Percentiles rank a stretch among this genome's conserved stretches.
phyloP scores from a whole-genome alignment of 176 grass and related monocot species.

The Puya raimondii region DNA sequence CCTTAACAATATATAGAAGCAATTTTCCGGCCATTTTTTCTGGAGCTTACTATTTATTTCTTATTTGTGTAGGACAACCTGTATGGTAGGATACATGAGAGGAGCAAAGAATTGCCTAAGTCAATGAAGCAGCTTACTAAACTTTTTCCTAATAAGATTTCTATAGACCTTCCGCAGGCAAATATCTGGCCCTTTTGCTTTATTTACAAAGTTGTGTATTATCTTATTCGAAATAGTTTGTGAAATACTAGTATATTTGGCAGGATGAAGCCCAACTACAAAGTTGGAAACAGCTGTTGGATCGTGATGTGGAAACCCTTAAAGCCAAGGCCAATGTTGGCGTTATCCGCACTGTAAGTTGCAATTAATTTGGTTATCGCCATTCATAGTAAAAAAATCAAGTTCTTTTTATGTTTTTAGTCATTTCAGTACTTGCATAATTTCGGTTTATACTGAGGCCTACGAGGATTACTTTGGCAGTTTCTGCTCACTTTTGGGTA shows the following conservation, averaged over 20 bases:
- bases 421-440: too few species aligned
- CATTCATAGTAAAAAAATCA: not conserved
- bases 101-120: slow-evolving; percentile 94
- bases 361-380: not conserved
- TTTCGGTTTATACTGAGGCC: too few species aligned
- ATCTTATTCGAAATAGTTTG: slow-evolving; percentile 11
- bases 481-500: too few species aligned
- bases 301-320: slow-evolving; percentile 95
- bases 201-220: slow-evolving; percentile 4
- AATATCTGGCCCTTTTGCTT: slow-evolving; percentile 11
- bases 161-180: slow-evolving; percentile 86
- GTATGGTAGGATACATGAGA: slow-evolving; percentile 64
- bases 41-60: not conserved
- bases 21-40: too few species aligned
- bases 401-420: too few species aligned
- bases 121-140: slow-evolving; percentile 89
- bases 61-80: slow-evolving; percentile 64
- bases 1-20: too few species aligned
- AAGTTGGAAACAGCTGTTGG: slow-evolving; percentile 97
- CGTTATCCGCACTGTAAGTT: slow-evolving; percentile 68
- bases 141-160: slow-evolving; percentile 97
- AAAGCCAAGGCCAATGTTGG: slow-evolving; percentile 92
- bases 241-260: slow-evolving; percentile 26
- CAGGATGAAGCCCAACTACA: slow-evolving; percentile 86
- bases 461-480: too few species aligned